A percentile compares a stretch with the other conserved stretches of the same genome.
Evolutionary conservation across 441 rosid species (phyloP).

Genomic region (Cnidoscolus chayamansa): DNA sequence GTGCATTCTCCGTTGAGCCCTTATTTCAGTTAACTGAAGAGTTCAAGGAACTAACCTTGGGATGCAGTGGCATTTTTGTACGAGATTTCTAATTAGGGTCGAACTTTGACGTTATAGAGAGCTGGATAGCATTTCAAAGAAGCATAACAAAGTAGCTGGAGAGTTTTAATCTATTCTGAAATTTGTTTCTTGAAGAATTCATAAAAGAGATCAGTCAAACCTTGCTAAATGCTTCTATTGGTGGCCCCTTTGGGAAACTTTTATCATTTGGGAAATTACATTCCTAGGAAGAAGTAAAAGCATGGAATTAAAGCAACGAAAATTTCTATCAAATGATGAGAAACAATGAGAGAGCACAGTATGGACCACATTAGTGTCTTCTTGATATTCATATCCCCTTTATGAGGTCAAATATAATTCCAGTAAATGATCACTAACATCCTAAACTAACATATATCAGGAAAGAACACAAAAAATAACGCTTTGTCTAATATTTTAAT

Average conservation of each 20-base stretch:
- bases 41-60: conserved; percentile 25
- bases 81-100: conserved; percentile 22
- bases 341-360: conserved; percentile 15
- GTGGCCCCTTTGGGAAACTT: conserved; percentile 27
- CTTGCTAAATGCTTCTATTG: conserved; percentile 50
- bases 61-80: conserved; percentile 24
- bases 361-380: neutral
- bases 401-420: neutral
- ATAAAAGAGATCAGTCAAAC: conserved; percentile 26
- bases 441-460: neutral
- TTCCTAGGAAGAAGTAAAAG: conserved; percentile 40
- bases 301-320: conserved; percentile 14
- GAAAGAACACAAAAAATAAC: no score
- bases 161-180: neutral
- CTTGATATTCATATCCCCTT: neutral
- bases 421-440: neutral
- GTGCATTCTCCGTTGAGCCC: conserved; percentile 42
- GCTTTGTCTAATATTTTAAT: no score
- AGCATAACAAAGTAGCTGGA: neutral
- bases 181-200: neutral
- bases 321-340: conserved; percentile 10
- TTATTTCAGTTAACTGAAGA: conserved; percentile 24
- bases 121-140: conserved; percentile 32
- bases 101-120: conserved; percentile 37
- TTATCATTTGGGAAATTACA: conserved; percentile 27